phyloP scores from a whole-genome alignment of 179 eudicot species.

The Silene noctiflora region DNA sequence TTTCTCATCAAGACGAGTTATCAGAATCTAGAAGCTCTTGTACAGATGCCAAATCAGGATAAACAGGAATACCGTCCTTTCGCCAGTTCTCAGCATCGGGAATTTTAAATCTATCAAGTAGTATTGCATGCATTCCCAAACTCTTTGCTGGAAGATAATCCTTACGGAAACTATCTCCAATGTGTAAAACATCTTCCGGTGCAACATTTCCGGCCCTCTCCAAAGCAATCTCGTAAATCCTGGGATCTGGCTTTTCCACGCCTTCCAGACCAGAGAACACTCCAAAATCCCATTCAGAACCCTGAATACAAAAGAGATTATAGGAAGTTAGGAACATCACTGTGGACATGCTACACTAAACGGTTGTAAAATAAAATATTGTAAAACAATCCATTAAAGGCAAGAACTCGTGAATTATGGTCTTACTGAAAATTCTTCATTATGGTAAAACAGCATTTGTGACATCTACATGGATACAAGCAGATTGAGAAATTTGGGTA shows the following conservation, averaged over 20 bases:
- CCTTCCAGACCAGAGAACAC: conserved; percentile 95
- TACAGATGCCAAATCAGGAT: conserved; percentile 62
- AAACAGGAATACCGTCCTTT: conserved; percentile 74
- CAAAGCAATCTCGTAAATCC: conserved; percentile 68
- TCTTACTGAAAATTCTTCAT: background rate
- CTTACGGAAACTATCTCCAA: conserved; percentile 92
- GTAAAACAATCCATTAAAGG: background rate
- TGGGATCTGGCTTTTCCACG: conserved; percentile 84
- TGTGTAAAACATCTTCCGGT: conserved; percentile 72
- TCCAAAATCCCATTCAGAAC: conserved; percentile 95
- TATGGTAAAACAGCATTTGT: background rate
- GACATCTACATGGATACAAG: too few relatives aligned
- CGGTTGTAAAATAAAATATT: too few relatives aligned
- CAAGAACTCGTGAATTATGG: background rate
- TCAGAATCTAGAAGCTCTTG: conserved; percentile 61
- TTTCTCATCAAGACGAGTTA: conserved; percentile 23
- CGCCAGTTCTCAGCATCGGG: conserved; percentile 80
- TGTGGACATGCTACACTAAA: conserved; percentile 4
- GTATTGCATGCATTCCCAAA: conserved; percentile 79
- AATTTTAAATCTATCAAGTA: conserved; percentile 79
- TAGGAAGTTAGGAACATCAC: background rate
- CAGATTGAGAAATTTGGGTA: too few relatives aligned
- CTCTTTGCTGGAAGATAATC: conserved; percentile 86
- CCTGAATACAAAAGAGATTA: too few relatives aligned
- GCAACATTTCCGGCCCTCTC: conserved; percentile 77